Percentiles rank a stretch among this genome's conserved stretches.
phyloP scores from a whole-genome alignment of 768 basidiomycete genomes.

The Polyporus arcularius region DNA sequence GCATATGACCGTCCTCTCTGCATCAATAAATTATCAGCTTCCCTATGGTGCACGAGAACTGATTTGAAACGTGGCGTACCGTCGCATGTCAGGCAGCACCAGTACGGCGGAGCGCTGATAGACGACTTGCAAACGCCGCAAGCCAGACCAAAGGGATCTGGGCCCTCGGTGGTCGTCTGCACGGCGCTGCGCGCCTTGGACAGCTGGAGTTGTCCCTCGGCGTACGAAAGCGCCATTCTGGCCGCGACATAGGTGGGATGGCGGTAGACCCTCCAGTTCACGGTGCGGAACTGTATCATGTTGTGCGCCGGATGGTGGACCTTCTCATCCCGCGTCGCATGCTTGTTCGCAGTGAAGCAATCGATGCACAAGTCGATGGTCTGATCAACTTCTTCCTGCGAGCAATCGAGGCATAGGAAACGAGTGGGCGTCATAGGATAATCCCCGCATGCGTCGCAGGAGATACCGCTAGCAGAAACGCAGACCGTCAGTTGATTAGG shows the following conservation, averaged over 20 bases:
- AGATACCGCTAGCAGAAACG: neutral
- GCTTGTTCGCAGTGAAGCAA: neutral
- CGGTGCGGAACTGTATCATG: neutral
- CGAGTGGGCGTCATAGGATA: neutral
- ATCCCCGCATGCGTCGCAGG: neutral
- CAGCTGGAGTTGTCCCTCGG: neutral
- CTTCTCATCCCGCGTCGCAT: neutral
- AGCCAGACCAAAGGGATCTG: neutral
- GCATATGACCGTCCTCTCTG: neutral
- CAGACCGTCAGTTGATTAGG: neutral
- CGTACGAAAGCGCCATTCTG: neutral
- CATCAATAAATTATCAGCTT: too few relatives aligned
- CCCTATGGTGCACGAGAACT: neutral
- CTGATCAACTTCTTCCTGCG: neutral
- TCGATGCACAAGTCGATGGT: neutral
- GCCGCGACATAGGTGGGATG: neutral
- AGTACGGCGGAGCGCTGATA: neutral
- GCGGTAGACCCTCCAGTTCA: neutral
- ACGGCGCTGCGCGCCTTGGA: neutral
- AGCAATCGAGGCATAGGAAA: neutral
- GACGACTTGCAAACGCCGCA: neutral
- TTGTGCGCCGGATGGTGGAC: neutral
- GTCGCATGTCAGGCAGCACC: conserved; percentile 3
- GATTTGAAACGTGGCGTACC: neutral
- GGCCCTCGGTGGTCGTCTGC: neutral